Evolutionary conservation across 345 rosid species (phyloP).

Genomic region (Dimocarpus longan): DNA sequence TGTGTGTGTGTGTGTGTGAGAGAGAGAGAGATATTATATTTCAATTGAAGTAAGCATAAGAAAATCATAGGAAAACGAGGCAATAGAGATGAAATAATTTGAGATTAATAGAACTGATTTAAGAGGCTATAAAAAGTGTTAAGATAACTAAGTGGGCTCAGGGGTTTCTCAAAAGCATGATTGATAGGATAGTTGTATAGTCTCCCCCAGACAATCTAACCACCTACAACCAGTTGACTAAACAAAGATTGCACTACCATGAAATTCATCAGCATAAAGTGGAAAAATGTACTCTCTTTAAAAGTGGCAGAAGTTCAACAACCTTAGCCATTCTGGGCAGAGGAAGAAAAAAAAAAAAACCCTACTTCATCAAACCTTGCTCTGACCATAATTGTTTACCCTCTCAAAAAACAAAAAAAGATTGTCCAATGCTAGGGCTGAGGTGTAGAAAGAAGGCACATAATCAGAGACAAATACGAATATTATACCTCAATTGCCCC

Average conservation of each 20-base stretch:
- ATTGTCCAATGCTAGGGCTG: neutral
- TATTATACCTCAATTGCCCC: neutral
- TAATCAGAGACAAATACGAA: neutral
- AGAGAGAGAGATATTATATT: no score
- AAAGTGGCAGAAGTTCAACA: neutral
- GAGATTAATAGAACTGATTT: neutral
- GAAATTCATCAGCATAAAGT: neutral
- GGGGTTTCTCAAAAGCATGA: neutral
- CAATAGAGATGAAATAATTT: neutral
- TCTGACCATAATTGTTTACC: neutral
- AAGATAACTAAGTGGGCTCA: neutral
- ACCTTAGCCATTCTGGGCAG: neutral
- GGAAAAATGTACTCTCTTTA: neutral
- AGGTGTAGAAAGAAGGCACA: neutral
- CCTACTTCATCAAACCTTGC: neutral
- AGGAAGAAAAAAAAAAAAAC: neutral
- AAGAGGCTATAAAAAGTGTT: neutral
- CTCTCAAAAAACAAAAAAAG: neutral
- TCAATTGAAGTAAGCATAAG: no score
- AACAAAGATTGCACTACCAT: neutral
- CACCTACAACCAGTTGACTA: neutral
- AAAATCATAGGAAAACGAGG: neutral
- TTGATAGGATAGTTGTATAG: neutral
- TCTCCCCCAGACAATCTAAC: neutral
- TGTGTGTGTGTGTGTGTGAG: no score